A percentile compares a stretch with the other conserved stretches of the same genome.
Conservation (phyloP, 768 basidiomycete genomes). For the Lactifluus volemus region DNA sequence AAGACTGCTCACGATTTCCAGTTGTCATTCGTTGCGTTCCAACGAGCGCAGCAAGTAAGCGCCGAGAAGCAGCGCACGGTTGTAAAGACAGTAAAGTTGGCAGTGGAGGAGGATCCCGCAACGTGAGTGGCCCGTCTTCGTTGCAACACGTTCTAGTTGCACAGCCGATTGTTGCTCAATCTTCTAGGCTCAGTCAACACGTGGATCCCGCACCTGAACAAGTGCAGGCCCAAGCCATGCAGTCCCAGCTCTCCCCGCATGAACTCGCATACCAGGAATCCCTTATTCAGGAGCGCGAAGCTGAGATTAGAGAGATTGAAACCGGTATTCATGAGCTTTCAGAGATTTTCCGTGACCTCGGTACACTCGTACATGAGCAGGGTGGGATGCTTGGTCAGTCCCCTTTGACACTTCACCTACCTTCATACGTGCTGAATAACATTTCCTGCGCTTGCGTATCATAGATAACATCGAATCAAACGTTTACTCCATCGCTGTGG, state of each 20-base stretch:
- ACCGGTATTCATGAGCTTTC: slow-evolving; percentile 91
- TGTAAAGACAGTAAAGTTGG: slow-evolving; percentile 78
- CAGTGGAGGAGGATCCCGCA: slow-evolving; percentile 64
- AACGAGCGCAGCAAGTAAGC: slow-evolving; percentile 82
- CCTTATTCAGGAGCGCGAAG: slow-evolving; percentile 87
- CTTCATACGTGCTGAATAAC: background rate
- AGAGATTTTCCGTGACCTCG: slow-evolving; percentile 94
- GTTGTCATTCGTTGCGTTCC: slow-evolving; percentile 82
- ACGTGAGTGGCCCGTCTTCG: slow-evolving; percentile 21
- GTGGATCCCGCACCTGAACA: slow-evolving; percentile 42
- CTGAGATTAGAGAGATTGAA: slow-evolving; percentile 94
- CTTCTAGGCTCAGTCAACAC: slow-evolving; percentile 5
- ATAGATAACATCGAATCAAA: slow-evolving; percentile 94
- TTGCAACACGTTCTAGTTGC: background rate
- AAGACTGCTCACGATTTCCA: slow-evolving; percentile 94
- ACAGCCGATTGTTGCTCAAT: background rate
- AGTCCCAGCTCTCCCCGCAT: slow-evolving; percentile 72
- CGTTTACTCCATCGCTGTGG: slow-evolving; percentile 74
- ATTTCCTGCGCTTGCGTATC: background rate
- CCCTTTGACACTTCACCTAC: slow-evolving; percentile 3
- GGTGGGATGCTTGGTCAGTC: slow-evolving; percentile 84
- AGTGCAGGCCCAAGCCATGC: slow-evolving; percentile 61
- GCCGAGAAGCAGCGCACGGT: slow-evolving; percentile 85
- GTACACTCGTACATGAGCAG: slow-evolving; percentile 90
- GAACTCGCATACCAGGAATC: slow-evolving; percentile 96